These are phyloP conservation scores for Tricholoma matsutake DNA, from an alignment of 768 basidiomycete genomes.

Conservation along the genomic window DNA sequence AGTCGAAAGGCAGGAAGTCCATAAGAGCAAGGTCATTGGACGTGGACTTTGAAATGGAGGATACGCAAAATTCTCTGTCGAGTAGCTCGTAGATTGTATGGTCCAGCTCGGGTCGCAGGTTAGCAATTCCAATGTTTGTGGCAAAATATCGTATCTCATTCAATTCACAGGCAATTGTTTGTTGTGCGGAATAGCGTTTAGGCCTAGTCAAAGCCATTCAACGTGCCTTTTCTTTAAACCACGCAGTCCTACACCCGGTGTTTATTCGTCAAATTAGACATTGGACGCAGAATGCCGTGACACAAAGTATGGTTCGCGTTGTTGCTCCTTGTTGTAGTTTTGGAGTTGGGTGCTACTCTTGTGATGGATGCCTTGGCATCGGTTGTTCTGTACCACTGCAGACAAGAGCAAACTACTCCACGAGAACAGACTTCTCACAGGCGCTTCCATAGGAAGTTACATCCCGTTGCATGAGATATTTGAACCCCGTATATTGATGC, in stretches of 20 bases:
- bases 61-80: slow-evolving; percentile 1
- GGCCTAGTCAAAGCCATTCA: too few relatives aligned
- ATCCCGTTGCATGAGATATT: too few relatives aligned
- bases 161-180: too few relatives aligned
- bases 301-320: background rate
- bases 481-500: background rate
- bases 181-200: too few relatives aligned
- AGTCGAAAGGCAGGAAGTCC: background rate
- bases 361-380: background rate
- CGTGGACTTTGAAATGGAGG: slow-evolving; percentile 11
- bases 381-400: background rate
- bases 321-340: background rate
- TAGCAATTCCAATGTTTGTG: background rate
- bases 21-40: slow-evolving; percentile 3
- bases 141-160: background rate
- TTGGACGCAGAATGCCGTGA: background rate
- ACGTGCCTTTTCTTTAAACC: too few relatives aligned
- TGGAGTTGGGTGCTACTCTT: background rate
- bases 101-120: background rate
- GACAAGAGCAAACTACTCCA: background rate
- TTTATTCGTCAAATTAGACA: background rate
- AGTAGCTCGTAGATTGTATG: background rate
- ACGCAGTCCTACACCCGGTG: background rate
- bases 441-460: too few relatives aligned
- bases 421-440: too few relatives aligned